Base-by-base conservation (phyloP, 2,329 filamentous ascomycete species). In the Phialemonium atrogriseum region DNA sequence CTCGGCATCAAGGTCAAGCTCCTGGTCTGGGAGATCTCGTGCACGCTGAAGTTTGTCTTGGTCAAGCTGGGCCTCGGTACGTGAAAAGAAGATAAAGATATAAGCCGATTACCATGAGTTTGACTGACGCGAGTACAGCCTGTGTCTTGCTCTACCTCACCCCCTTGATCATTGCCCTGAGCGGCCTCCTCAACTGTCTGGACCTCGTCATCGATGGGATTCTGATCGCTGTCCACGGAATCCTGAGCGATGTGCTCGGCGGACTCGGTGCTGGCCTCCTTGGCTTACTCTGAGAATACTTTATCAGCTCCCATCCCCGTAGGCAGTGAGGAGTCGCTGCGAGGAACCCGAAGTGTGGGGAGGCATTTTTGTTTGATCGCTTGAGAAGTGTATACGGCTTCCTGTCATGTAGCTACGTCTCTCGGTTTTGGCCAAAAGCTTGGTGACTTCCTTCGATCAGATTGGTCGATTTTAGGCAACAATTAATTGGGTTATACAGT, bases 21-120 rank as follows among this genome's bases (percentile, higher is more conserved):
- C 15, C 34, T 50, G 18, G 40, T 48, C n/a, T 42, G 30, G 32
- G 47, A 50, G 44, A 40, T 50, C 20, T 31, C 35, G 11, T 45
- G 35, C 35, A 50, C 47, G 10, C 36, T 50, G 29, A 46, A 46
- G 40, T 36, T 44, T 31, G 27, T 50, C n/a, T 37, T 49, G 14
- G 29, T 35, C 27, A 49, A 50, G 47, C 36, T 50, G 15, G 47
- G 47, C 30, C 40, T 50, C n/a, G 40, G 47, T 49, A 39, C 34
- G 44, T 39, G n/a, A n/a, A n/a, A n/a, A n/a, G n/a, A n/a, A n/a
- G n/a, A n/a, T n/a, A n/a, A n/a, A n/a, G n/a, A n/a, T n/a, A n/a
- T n/a, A n/a, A n/a, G n/a, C n/a, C n/a, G n/a, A n/a, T n/a, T 23
- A 17, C 10, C 21, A 5, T 14, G 7, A 11, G 15, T 32, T 14